Evolutionary conservation across 306 rosid genomes (phyloP).

Genomic region (Lathyrus tuberosus): DNA sequence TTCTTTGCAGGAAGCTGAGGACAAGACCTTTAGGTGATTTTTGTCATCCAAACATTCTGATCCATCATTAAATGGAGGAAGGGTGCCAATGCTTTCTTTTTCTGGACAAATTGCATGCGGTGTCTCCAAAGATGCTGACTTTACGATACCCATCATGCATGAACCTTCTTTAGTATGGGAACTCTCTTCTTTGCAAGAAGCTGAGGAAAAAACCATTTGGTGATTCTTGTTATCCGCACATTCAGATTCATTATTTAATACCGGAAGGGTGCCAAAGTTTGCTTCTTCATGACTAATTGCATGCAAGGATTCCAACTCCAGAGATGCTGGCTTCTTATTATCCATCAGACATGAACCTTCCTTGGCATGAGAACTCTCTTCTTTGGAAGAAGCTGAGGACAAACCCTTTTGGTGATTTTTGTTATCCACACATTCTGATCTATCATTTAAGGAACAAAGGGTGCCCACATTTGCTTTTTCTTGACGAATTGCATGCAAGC

Average conservation of each 20-base stretch:
- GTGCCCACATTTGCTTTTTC: not conserved
- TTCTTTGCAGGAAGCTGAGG: not conserved
- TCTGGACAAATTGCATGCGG: not conserved
- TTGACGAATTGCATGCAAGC: not conserved
- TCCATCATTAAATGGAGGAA: not conserved
- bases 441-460: not conserved
- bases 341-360: slow-evolving; percentile 1
- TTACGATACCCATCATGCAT: not conserved
- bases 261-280: not conserved
- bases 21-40: not conserved
- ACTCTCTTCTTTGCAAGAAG: not conserved
- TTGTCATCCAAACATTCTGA: not conserved
- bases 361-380: not conserved
- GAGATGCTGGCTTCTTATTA: not conserved
- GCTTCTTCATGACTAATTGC: slow-evolving; percentile 1
- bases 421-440: not conserved
- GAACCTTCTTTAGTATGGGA: slow-evolving; percentile 1
- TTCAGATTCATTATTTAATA: not conserved
- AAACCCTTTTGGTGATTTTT: not conserved
- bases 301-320: not conserved
- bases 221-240: not conserved
- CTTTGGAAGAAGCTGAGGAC: not conserved
- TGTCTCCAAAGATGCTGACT: not conserved
- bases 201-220: not conserved
- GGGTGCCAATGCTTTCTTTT: not conserved